Evolutionary conservation across 1,139 yeast genomes (phyloP).

Genomic region (Suhomyces panamericanus): DNA sequence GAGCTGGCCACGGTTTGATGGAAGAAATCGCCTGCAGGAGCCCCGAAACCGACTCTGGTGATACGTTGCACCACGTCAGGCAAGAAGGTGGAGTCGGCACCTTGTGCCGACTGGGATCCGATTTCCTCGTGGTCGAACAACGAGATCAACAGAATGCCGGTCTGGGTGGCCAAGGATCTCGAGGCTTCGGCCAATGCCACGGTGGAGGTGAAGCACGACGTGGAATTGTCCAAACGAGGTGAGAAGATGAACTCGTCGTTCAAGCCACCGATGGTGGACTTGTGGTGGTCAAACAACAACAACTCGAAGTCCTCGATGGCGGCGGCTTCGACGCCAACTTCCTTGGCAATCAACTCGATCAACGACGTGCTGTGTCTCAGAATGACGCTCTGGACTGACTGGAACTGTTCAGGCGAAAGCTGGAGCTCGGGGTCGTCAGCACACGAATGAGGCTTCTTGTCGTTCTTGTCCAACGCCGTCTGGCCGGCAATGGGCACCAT

Average conservation of each 20-base stretch:
- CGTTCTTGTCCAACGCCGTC: conserved; percentile 37
- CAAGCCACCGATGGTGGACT: conserved; percentile 80
- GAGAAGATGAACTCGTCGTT: conserved; percentile 89
- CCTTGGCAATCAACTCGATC: conserved; percentile 66
- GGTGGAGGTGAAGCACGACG: conserved; percentile 80
- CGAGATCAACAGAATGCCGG: conserved; percentile 69
- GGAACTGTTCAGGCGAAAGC: conserved; percentile 55
- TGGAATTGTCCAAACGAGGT: conserved; percentile 90
- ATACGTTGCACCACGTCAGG: conserved; percentile 75
- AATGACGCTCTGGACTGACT: conserved; percentile 63
- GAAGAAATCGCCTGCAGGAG: conserved; percentile 28
- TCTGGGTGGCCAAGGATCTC: conserved; percentile 41
- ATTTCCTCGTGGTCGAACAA: conserved; percentile 95
- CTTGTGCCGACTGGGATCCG: conserved; percentile 92
- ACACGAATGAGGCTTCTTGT: conserved; percentile 36
- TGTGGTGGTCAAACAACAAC: conserved; percentile 83
- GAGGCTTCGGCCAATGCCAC: conserved; percentile 65
- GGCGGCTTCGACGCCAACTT: conserved; percentile 47
- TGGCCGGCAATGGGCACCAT: conserved; percentile 86
- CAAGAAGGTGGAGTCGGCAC: conserved; percentile 89
- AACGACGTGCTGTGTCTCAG: conserved; percentile 76
- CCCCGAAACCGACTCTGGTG: conserved; percentile 41
- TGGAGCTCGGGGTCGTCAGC: conserved; percentile 47
- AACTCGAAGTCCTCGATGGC: conserved; percentile 89
- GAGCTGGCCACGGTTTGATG: conserved; percentile 77